Base-by-base conservation (phyloP, 192 early-diverging fungal species). In the Backusella sp. region DNA sequence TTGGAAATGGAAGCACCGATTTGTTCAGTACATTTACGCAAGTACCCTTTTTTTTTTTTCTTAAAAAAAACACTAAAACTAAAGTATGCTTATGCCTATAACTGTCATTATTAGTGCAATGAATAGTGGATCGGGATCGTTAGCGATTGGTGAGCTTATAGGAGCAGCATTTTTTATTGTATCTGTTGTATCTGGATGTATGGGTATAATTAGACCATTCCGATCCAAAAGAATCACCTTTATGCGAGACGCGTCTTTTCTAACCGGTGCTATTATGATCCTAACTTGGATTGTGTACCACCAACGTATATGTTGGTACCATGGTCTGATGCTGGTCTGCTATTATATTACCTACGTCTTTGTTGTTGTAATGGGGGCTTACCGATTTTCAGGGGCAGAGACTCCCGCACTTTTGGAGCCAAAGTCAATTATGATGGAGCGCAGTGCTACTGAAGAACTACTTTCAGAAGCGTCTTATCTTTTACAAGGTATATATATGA, bases 1-100 rank as follows among this genome's bases (percentile, higher is more conserved):
- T 93, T 41, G 96, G 96, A 15, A 98, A 98, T 83, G 97, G 95
- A 32, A 93, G 94, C 4, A 94, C 95, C 0, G 97, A 99, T 77
- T 79, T 99, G 42, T 94, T 96, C 73, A 91, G 94, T 52, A 97
- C 96, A 0, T 96, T 82, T 32, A 82, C 76, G 80, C 73, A 82
- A 68, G 11, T 14, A 59, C 34, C 46, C 28, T 17, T 49, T 44
- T 35, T 12, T 15, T 36, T 23, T 21, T 2, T 42, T 53, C 30
- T 37, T 52, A 71, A 70, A 12, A 41, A 59, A 76, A 76, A 70
- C 44, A 66, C 6, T 4, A 75, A 65, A 75, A 28, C 32, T 32
- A 21, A n/a, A 15, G 19, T 5, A 8, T 14, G 6, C 12, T 19
- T 19, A 49, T 49, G 7, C 15, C 32, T 39, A 59, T n/a, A 34